phyloP scores from a whole-genome alignment of 305 asterid species.

The Solanum chacoense region DNA sequence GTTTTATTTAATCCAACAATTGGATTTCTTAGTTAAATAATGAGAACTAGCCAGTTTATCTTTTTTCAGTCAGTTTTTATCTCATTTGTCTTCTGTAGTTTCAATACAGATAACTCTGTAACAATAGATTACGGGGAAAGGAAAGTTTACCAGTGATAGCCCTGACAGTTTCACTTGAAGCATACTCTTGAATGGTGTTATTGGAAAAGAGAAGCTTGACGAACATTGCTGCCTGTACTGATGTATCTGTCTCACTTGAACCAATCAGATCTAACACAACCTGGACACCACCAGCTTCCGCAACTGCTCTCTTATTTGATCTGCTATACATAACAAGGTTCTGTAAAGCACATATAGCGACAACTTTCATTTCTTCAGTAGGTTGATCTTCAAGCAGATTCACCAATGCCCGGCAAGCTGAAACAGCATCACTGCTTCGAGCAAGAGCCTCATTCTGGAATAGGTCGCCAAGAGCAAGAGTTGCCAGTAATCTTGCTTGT shows the following conservation, averaged over 20 bases:
- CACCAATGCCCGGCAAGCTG: slow-evolving; percentile 96
- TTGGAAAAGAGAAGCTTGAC: slow-evolving; percentile 89
- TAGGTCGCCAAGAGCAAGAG: slow-evolving; percentile 95
- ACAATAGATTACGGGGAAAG: not conserved
- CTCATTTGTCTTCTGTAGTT: not conserved
- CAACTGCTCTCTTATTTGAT: slow-evolving; percentile 96
- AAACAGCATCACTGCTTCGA: slow-evolving; percentile 86
- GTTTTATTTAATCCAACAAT: not conserved
- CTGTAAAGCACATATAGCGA: slow-evolving; percentile 94
- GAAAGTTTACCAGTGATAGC: slow-evolving; percentile 77
- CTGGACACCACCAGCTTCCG: slow-evolving; percentile 99
- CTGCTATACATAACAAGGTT: slow-evolving; percentile 96
- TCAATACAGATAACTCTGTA: not conserved
- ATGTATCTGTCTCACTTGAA: slow-evolving; percentile 89
- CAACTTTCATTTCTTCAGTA: slow-evolving; percentile 98
- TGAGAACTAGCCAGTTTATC: not conserved
- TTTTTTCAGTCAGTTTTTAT: not conserved
- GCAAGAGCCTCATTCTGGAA: slow-evolving; percentile 98
- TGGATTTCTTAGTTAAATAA: not conserved
- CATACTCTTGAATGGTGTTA: slow-evolving; percentile 96
- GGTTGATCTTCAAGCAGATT: slow-evolving; percentile 99
- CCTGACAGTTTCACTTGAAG: slow-evolving; percentile 99
- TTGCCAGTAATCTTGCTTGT: slow-evolving; percentile 91
- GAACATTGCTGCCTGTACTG: slow-evolving; percentile 97
- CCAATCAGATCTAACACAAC: slow-evolving; percentile 96